These are phyloP conservation scores for Podospora appendiculata DNA, from an alignment of 495 filamentous ascomycete genomes.

Conservation along the genomic window DNA sequence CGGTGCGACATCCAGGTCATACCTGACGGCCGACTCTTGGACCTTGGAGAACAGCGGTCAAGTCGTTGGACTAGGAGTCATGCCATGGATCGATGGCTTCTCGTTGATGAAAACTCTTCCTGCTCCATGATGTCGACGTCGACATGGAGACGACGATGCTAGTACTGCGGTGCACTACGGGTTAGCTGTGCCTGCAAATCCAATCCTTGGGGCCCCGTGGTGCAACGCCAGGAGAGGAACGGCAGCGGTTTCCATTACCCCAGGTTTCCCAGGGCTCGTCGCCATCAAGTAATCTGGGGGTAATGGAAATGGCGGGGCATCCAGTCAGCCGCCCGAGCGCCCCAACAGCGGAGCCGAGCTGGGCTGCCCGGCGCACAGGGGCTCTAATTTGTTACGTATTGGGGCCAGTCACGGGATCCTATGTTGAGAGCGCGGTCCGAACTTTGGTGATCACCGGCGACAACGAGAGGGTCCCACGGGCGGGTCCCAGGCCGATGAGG, in stretches of 20 bases:
- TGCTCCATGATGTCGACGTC: background rate
- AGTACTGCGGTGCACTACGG: too few relatives aligned
- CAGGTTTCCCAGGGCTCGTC: constrained; percentile 4
- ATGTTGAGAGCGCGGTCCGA: constrained; percentile 9
- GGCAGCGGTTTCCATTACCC: constrained; percentile 29
- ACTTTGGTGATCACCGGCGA: constrained; percentile 5
- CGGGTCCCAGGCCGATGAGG: too few relatives aligned
- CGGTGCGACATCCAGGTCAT: too few relatives aligned
- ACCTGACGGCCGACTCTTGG: too few relatives aligned
- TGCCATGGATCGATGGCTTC: too few relatives aligned
- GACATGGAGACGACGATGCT: background rate
- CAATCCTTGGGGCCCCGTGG: background rate
- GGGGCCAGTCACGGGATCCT: constrained; percentile 21
- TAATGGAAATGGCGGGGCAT: constrained; percentile 16
- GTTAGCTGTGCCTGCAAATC: background rate
- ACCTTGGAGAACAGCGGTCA: too few relatives aligned
- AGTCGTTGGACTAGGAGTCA: too few relatives aligned
- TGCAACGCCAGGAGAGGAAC: constrained; percentile 13
- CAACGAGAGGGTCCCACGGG: background rate
- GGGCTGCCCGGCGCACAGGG: constrained; percentile 1
- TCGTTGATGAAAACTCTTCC: background rate
- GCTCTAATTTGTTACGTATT: constrained; percentile 21
- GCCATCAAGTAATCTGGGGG: constrained; percentile 10
- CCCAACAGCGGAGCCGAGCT: constrained; percentile 7
- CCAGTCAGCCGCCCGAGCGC: constrained; percentile 6